Evolutionary conservation across 2,329 filamentous ascomycete genomes (phyloP), one percentile per base, ranked within the genome.

Genomic region (Aspergillus novoparasiticus): DNA sequence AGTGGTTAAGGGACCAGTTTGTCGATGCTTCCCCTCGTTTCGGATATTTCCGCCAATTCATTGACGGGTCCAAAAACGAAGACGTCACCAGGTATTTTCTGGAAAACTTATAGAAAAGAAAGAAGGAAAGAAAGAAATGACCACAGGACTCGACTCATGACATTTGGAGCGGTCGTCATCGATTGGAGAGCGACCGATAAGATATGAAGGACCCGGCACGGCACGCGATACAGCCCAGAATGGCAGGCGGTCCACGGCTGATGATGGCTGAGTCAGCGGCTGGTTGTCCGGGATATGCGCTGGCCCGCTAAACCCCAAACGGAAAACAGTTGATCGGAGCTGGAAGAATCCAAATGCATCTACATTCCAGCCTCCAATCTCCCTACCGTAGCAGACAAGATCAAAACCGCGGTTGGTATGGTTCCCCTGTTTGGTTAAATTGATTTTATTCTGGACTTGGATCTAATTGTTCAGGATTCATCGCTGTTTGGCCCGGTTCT

Each of bases 211-310:
- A 70, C 28, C 46, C 66, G 59, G 66, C 28, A 30, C 10, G 34
- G 57, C 62, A 68, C 63, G 56, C 39, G 53, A 69, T 67, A 16
- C 32, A 9, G 28, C 43, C 50, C 14, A 2, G 55, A 57, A 8
- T 0, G 21, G 64, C 66, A 71, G 66, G 71, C 73, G 73, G 73
- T 74, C 59, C 62, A 57, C 2, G 10, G 10, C 6, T 2, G 23
- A 54, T 6, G 10, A 4, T 10, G 11, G 45, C 48, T 75, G 67
- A 73, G 68, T 75, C 69, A 74, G 66, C 69, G 54, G 45, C 32
- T 69, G 66, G 77, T 79, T 79, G 78, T 73, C 76, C 71, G 60
- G 76, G 77, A 70, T 76, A 79, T 79, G 75, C 58, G 76, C 63
- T 75, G 71, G 66, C 60, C 61, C 73, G 67, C 78, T 80, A 79